These are phyloP conservation scores for Starmerella sp. DNA, from an alignment of 805 yeast genomes.

Conservation along the genomic window DNA sequence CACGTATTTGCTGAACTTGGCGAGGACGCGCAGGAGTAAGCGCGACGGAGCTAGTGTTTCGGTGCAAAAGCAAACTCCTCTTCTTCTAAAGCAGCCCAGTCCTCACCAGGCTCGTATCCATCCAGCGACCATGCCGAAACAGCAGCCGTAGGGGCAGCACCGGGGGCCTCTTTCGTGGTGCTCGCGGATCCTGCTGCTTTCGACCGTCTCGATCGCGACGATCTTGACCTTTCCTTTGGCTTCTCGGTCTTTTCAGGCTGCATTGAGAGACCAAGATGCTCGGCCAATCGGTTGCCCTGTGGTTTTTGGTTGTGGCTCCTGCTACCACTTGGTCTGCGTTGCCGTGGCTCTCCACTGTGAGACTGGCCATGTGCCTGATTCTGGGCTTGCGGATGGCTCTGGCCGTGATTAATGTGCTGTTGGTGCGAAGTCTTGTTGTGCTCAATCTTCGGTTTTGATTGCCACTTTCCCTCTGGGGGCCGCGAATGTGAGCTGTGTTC, in stretches of 20 bases:
- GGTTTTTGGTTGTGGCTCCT: background rate
- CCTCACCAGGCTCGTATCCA: background rate
- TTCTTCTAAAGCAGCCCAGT: background rate
- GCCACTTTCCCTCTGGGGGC: too few relatives aligned
- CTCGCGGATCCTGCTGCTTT: background rate
- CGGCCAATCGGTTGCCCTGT: background rate
- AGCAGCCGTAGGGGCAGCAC: background rate
- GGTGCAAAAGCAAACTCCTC: background rate
- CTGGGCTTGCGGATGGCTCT: background rate
- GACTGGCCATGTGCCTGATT: background rate
- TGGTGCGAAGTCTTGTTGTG: too few relatives aligned
- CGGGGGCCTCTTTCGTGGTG: background rate
- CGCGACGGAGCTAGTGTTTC: background rate
- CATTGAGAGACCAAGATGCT: background rate
- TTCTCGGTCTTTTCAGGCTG: background rate
- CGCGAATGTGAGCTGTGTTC: too few relatives aligned
- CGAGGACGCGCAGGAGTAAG: background rate
- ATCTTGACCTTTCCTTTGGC: background rate
- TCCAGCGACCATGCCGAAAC: background rate
- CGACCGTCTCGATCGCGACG: background rate
- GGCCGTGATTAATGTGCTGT: background rate
- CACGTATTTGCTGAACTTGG: conserved; percentile 17
- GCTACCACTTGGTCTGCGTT: background rate
- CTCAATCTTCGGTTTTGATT: too few relatives aligned
- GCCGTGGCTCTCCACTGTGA: background rate